Percentiles rank a stretch among this genome's conserved stretches.
Conservation (phyloP, 1,284 basidiomycete species). For the Schizophyllum amplum region DNA sequence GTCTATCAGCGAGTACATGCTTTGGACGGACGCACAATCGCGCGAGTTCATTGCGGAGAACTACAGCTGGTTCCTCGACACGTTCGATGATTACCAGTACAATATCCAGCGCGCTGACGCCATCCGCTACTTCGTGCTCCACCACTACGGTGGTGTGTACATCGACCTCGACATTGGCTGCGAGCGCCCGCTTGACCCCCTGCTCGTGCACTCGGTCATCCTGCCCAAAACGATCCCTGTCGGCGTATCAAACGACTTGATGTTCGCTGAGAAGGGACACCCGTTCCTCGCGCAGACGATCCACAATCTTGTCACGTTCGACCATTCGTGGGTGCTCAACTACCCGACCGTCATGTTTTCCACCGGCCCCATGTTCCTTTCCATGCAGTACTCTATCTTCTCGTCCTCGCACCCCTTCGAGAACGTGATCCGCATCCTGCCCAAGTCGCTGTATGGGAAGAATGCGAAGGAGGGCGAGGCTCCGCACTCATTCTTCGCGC, state of each 20-base stretch:
- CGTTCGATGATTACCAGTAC: constrained; percentile 90
- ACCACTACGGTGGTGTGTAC: constrained; percentile 94
- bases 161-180: constrained; percentile 98
- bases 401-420: constrained; percentile 64
- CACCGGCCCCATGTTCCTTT: constrained; percentile 92
- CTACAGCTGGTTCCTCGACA: constrained; percentile 90
- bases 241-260: constrained; percentile 95
- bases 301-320: constrained; percentile 86
- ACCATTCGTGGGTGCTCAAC: constrained; percentile 89
- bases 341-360: constrained; percentile 99
- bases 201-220: constrained; percentile 85
- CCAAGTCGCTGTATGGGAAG: constrained; percentile 94
- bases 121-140: constrained; percentile 96
- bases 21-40: constrained; percentile 93
- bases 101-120: constrained; percentile 95
- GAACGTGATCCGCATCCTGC: constrained; percentile 79
- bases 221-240: constrained; percentile 95
- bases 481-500: constrained; percentile 89
- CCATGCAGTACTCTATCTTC: constrained; percentile 80
- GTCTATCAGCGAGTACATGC: constrained; percentile 76
- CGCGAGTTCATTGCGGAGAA: constrained; percentile 84
- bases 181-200: constrained; percentile 79
- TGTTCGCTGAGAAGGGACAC: constrained; percentile 82
- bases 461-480: constrained; percentile 82
- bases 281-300: constrained; percentile 93